Conservation (phyloP, 306 rosid genomes). For the Trifolium pratense region DNA sequence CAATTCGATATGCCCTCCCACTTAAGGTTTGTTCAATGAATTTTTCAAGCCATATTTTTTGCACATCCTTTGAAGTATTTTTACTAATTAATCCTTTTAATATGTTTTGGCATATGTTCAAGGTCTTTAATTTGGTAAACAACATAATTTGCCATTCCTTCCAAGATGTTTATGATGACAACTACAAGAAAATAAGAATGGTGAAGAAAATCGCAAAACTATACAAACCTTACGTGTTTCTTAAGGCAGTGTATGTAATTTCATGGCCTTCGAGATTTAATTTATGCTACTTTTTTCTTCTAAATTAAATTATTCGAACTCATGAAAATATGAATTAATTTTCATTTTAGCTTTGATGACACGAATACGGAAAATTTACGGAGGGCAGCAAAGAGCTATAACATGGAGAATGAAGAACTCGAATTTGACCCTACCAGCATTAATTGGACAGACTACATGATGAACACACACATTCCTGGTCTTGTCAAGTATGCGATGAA, state of each 20-base stretch:
- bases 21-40: slow-evolving; percentile 43
- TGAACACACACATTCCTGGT: slow-evolving; percentile 16
- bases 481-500: not conserved
- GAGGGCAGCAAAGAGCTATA: not conserved
- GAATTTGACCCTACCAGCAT: slow-evolving; percentile 44
- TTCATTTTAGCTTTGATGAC: not conserved
- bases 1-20: slow-evolving; percentile 37
- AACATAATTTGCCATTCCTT: not conserved
- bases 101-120: not conserved
- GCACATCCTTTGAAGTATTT: not conserved
- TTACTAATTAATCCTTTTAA: not conserved
- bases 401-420: not conserved
- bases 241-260: slow-evolving; percentile 47
- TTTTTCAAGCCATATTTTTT: not conserved
- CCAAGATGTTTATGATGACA: not conserved
- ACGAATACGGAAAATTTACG: slow-evolving; percentile 43
- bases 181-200: not conserved
- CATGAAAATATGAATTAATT: not conserved
- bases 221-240: slow-evolving; percentile 42
- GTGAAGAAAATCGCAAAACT: slow-evolving; percentile 35
- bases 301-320: no score
- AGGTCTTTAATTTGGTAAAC: slow-evolving; percentile 47
- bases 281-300: no score
- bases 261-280: not conserved
- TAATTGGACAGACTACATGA: not conserved